Base-by-base conservation (phyloP, 208 protist species). In the Phytomonas sp. region DNA sequence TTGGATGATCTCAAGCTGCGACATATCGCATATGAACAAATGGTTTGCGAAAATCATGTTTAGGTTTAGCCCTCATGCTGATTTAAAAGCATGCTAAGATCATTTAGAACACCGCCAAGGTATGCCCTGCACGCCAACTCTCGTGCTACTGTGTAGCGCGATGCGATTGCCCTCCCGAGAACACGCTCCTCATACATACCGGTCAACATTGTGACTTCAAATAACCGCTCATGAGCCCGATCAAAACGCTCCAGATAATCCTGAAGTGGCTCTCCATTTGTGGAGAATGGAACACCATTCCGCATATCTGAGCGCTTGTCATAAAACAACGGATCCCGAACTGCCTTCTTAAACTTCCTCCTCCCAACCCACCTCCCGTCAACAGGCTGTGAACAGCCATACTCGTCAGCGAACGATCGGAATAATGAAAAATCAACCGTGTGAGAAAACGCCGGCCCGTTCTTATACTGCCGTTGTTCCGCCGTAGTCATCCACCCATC, bases 311-410 rank as follows among this genome's bases (percentile, higher is more conserved):
- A 91, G 36, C 80, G 63, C 23, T 74, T 84, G 75, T 95, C 87
- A 64, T 87, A 93, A 62, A 95, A 95, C 30, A 84, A 77, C 0
- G 85, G 87, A 63, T 95, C 90, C 11, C 85, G 81, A 31, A 91
- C 82, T n/a, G 76, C 16, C 30, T 83, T 76, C 45, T 81, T 86
- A 67, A 92, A 91, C 62, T 87, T 83, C n/a, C 66, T 34, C 49
- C 83, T 78, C 1, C 72, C 60, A 14, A 95, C 77, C 4, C 78
- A 61, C 31, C 82, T 76, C 16, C 87, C 87, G 69, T 93, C 83
- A 12, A 81, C 65, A 0, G 90, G 90, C 37, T 87, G 81, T 14
- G 76, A 31, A 3, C 66, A 14, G 0, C 90, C 90, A 66, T 93
- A 92, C 23, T 66, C 63, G 70, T 95, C 87, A 0, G 86, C 84